Base-by-base conservation (phyloP, 768 basidiomycete species). In the Lactarius tabidus region DNA sequence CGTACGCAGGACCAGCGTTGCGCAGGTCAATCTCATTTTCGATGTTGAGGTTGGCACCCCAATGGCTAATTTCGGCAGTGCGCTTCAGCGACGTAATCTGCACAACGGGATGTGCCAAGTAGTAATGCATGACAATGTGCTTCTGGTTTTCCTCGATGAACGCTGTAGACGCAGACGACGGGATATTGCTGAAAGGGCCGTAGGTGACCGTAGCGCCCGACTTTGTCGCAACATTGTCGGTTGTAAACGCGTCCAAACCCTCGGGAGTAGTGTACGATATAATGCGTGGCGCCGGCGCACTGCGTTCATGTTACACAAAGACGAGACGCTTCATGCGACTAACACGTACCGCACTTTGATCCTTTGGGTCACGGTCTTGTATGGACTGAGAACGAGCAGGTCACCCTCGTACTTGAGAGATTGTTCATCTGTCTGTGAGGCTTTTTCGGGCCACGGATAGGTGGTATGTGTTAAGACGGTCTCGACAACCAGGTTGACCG, bases 11-110 rank as follows among this genome's bases (percentile, higher is more conserved):
- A 5, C 96, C 97, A 64, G 87, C 89, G 72, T 99, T 99, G 74
- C 84, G 82, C n/a, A 99, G 78, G 63, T 82, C 74, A 66, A 97
- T 85, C 38, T 91, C 84, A 76, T 99, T 95, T 74, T 98, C 86
- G 35, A 95, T 89, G 72, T 98, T 97, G 41, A 99, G 74, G 75
- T 97, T 97, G 48, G 87, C 85, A 38, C 96, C 95, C 97, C 96
- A 98, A 73, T 98, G 96, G 69, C 94, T 96, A 68, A 99, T 87
- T 77, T 99, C 96, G 2, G 88, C 93, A 0, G 82, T 71, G 57
- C 97, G 87, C 65, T 84, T 82, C 36, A 97, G 82, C 51, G 80
- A 86, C 36, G 79, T 81, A 59, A 98, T 78, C 68, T 93, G 86
- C 28, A 95, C 73, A 51, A 97, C 84, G 0, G 96, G 93, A 65